phyloP scores from a whole-genome alignment of 2,329 filamentous ascomycete genomes.

The Colletotrichum sp. region DNA sequence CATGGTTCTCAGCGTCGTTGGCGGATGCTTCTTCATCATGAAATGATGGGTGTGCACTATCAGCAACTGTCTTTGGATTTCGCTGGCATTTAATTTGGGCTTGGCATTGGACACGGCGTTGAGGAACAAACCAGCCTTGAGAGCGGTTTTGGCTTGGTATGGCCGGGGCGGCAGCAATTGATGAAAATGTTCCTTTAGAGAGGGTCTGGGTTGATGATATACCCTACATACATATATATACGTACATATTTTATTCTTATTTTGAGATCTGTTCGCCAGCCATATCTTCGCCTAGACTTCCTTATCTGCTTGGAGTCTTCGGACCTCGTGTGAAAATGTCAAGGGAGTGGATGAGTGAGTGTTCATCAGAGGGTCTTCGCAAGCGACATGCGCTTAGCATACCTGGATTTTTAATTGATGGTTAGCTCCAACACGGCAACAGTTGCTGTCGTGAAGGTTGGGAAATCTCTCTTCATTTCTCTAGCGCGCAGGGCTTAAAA shows the following conservation, averaged over 20 bases:
- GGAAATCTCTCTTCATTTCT: background rate
- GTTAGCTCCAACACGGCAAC: background rate
- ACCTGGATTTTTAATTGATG: background rate
- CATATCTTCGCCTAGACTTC: background rate
- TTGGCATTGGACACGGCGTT: background rate
- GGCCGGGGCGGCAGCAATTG: background rate
- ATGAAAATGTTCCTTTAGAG: background rate
- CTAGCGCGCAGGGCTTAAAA: slow-evolving; percentile 2
- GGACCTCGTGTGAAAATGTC: background rate
- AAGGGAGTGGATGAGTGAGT: background rate
- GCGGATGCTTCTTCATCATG: slow-evolving; percentile 54
- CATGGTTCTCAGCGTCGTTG: slow-evolving; percentile 51
- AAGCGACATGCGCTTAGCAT: background rate
- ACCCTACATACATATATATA: background rate
- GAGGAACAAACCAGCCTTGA: slow-evolving; percentile 6
- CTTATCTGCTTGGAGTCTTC: background rate
- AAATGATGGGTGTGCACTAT: slow-evolving; percentile 23
- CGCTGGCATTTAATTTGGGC: background rate
- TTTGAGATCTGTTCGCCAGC: background rate
- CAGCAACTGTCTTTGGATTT: background rate
- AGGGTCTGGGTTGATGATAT: slow-evolving; percentile 6
- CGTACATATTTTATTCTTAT: background rate
- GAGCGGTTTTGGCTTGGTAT: slow-evolving; percentile 3
- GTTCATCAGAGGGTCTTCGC: background rate
- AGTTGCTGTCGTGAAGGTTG: background rate